phyloP scores from a whole-genome alignment of 768 basidiomycete species.

The Kwoniella dendrophila region DNA sequence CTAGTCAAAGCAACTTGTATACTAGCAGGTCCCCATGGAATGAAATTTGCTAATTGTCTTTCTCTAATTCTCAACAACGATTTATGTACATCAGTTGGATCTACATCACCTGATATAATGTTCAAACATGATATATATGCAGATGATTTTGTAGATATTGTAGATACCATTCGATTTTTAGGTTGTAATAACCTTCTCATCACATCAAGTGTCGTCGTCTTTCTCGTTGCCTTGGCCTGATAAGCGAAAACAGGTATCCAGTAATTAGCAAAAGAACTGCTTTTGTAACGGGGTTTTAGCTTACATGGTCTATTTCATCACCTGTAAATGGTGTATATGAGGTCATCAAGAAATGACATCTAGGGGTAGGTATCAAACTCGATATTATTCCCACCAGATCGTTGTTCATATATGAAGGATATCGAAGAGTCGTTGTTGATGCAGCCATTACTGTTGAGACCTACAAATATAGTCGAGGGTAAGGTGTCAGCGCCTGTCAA shows the following conservation, averaged over 20 bases:
- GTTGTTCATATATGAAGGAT: conserved; percentile 99
- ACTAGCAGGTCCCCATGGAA: conserved; percentile 98
- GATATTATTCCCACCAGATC: conserved; percentile 97
- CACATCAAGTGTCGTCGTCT: conserved; percentile 96
- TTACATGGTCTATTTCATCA: conserved; percentile 91
- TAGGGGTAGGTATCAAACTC: conserved; percentile 91
- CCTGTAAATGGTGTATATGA: conserved; percentile 98
- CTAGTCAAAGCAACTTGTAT: conserved; percentile 96
- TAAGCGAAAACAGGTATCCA: neutral
- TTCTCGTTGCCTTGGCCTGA: conserved; percentile 89
- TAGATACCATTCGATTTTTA: conserved; percentile 97
- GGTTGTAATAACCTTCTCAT: conserved; percentile 97
- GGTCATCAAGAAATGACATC: conserved; percentile 98
- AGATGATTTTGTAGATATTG: conserved; percentile 57
- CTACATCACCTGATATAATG: conserved; percentile 98
- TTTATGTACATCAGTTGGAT: conserved; percentile 98
- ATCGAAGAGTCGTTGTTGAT: conserved; percentile 92
- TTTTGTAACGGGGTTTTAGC: conserved; percentile 27
- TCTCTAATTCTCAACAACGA: conserved; percentile 94
- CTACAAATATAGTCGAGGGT: conserved; percentile 61
- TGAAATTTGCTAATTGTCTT: conserved; percentile 93
- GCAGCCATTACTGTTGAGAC: conserved; percentile 97
- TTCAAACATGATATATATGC: conserved; percentile 98
- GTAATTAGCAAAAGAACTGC: neutral
- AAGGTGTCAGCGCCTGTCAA: neutral